These are phyloP conservation scores for Leishmania gerbilli DNA, from an alignment of 208 protist genomes.

Conservation along the genomic window DNA sequence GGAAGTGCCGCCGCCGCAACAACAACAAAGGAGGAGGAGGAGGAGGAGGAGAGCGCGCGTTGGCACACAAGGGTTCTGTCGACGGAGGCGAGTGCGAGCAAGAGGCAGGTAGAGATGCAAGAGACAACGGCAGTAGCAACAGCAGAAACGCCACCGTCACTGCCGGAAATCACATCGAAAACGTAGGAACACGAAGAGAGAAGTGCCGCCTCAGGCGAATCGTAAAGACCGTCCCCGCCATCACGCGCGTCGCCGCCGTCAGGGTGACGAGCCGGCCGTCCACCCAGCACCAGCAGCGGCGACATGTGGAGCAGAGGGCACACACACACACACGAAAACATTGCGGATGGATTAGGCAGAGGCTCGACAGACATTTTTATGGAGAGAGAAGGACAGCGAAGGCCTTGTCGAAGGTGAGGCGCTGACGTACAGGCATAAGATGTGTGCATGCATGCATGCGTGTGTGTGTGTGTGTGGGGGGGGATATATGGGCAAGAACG, in stretches of 20 bases:
- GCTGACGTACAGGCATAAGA: not conserved
- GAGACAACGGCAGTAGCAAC: too few species aligned
- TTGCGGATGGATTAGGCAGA: not conserved
- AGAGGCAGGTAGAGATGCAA: not conserved
- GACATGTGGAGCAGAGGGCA: not conserved
- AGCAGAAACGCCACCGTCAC: too few species aligned
- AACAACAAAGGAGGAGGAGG: not conserved
- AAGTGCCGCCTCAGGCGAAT: not conserved
- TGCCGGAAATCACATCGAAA: not conserved
- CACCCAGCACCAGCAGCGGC: not conserved
- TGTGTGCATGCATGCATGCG: not conserved
- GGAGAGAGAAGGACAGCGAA: not conserved
- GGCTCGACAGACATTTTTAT: not conserved
- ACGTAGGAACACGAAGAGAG: not conserved
- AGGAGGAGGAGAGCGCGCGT: not conserved
- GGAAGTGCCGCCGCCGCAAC: not conserved
- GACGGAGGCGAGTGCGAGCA: not conserved
- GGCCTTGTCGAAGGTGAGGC: not conserved
- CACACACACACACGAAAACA: too few species aligned
- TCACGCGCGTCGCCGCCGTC: not conserved
- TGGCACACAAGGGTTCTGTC: not conserved
- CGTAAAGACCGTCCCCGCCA: not conserved
- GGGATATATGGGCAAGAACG: not conserved
- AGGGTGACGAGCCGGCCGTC: not conserved
- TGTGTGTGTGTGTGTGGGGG: not conserved